Conservation (phyloP, 345 rosid species). For the Pistacia atlantica region DNA sequence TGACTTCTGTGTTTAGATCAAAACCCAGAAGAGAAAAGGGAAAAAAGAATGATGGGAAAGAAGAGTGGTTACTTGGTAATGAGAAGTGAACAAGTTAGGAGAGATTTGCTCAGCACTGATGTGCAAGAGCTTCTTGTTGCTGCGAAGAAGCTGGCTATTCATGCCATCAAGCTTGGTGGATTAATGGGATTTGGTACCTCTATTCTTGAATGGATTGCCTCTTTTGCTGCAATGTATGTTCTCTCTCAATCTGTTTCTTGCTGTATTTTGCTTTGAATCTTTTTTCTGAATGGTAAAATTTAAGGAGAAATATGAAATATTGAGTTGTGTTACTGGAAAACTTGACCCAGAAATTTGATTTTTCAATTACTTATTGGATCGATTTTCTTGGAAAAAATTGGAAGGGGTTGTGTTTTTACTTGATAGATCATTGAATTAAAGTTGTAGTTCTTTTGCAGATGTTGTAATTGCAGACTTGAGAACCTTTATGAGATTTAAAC, state of each 20-base stretch:
- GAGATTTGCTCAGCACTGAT: slow-evolving; percentile 33
- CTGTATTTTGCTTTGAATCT: too few relatives aligned
- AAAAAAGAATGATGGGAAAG: slow-evolving; percentile 30
- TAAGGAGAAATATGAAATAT: not conserved
- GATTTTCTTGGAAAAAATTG: too few relatives aligned
- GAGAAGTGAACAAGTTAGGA: slow-evolving; percentile 24
- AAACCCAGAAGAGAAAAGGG: not conserved
- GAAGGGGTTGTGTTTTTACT: too few relatives aligned
- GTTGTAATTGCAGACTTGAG: not conserved
- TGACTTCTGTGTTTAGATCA: not conserved
- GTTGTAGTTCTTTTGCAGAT: not conserved
- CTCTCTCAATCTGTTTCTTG: not conserved
- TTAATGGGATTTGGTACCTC: slow-evolving; percentile 65
- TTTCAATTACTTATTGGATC: too few relatives aligned
- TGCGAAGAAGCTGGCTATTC: slow-evolving; percentile 40
- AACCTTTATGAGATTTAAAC: not conserved
- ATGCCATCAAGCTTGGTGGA: slow-evolving; percentile 43
- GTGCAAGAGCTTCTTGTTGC: slow-evolving; percentile 37
- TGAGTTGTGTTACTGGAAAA: too few relatives aligned
- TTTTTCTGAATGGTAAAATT: not conserved
- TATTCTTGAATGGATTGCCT: slow-evolving; percentile 78
- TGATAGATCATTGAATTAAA: not conserved
- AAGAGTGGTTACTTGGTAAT: slow-evolving; percentile 32
- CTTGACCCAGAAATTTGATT: too few relatives aligned
- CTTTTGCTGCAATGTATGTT: slow-evolving; percentile 76